Conservation (phyloP, 2,329 filamentous ascomycete genomes). For the Rhytidhysteron rufulum region DNA sequence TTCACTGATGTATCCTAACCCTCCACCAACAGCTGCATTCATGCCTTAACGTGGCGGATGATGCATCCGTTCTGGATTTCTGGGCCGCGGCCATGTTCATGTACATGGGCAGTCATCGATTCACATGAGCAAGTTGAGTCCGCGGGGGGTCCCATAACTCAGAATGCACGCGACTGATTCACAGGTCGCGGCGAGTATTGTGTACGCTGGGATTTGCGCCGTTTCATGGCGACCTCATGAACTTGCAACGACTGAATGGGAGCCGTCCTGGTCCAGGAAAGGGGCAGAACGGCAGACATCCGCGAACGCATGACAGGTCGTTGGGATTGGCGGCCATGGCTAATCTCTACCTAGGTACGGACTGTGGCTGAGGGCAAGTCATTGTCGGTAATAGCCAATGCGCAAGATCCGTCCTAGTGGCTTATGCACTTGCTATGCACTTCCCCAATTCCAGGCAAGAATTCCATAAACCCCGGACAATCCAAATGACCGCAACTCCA, state of each 20-base stretch:
- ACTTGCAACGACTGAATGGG: conserved; percentile 3
- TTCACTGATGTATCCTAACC: too few species aligned
- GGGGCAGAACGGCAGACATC: conserved; percentile 6
- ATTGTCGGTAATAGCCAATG: conserved; percentile 8
- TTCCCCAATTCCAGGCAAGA: conserved; percentile 16
- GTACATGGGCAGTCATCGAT: conserved; percentile 6
- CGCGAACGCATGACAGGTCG: conserved; percentile 5
- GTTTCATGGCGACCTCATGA: too few species aligned
- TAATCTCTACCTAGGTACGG: conserved; percentile 4
- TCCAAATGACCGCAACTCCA: conserved; percentile 7
- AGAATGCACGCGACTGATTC: conserved; percentile 6
- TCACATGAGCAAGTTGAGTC: conserved; percentile 6
- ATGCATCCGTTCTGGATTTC: conserved; percentile 4
- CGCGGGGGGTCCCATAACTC: conserved; percentile 3
- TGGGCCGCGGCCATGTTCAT: too few species aligned
- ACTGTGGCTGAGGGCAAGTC: conserved; percentile 9
- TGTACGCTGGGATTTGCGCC: conserved; percentile 6
- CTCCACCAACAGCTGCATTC: conserved; percentile 14
- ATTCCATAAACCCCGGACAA: conserved; percentile 10
- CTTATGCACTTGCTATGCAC: conserved; percentile 7
- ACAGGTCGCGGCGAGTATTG: not conserved
- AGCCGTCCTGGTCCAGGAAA: conserved; percentile 3
- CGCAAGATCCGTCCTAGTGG: conserved; percentile 7
- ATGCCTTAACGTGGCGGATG: conserved; percentile 8
- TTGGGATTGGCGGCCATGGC: conserved; percentile 7